Evolutionary conservation across 768 basidiomycete species (phyloP), one percentile per base, ranked within the genome.

Genomic region (Boletellus emodensis): DNA sequence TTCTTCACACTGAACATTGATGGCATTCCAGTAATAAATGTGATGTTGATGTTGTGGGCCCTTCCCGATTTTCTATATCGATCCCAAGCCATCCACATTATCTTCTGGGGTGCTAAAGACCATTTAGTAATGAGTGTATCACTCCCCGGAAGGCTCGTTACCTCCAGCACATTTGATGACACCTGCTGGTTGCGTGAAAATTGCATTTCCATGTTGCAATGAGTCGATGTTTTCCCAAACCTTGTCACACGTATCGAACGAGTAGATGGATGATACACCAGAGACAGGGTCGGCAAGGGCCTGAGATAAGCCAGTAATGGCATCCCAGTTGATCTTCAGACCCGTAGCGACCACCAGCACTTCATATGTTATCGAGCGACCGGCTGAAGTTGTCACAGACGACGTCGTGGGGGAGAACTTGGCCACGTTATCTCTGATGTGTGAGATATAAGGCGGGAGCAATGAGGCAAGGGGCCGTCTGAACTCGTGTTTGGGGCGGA

Each of bases 1-100:
- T 98, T 94, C 63, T 94, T 93, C 48, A 96, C 94, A 59, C 83
- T 81, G 72, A 99, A 98, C 94, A 99, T 98, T 39, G 87, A 79
- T 15, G 93, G 92, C 87, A 85, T 88, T 53, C 92, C 94, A 28
- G 87, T 90, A 67, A 87, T 87, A 66, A 95, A 95, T 51, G 90
- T 81, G 53, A 88, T 63, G 44, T 81, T 74, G 58, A 87, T 76
- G 42, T 79, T 74, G 43, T 77, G 74, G 14, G 71, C 65, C 17
- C 87, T 78, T 3, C 75, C 75, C 10, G 87, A 86, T 62, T 68
- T 75, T 49, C 77, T 75, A 65, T 78, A 91, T 42, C 83, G 74
- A 63, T 94, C 90, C 89, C 90, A 92, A 40, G 90, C 88, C 88
- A 93, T 91, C 91, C 92, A 95, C 89, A 95, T 93, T 47, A 94